Percentiles rank a stretch among this genome's conserved stretches.
These are phyloP conservation scores for Tetracladium maxilliforme DNA, from an alignment of 2,329 filamentous ascomycete genomes.

Conservation along the genomic window DNA sequence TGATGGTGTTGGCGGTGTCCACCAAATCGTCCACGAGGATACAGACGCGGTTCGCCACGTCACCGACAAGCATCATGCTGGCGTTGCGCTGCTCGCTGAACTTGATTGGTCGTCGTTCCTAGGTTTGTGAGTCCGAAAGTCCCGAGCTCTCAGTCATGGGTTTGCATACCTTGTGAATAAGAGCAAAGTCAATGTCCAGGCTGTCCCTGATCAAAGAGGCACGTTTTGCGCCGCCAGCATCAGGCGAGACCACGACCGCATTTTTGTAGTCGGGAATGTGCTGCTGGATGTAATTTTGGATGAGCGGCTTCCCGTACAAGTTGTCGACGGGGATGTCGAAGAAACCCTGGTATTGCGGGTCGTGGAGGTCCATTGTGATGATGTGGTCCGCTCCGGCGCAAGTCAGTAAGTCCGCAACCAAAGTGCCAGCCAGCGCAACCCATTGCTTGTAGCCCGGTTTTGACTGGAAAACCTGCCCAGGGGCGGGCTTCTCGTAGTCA, in stretches of 20 bases:
- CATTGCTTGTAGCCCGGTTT: slow-evolving; percentile 96
- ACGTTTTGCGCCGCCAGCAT: slow-evolving; percentile 91
- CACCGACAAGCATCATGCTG: slow-evolving; percentile 89
- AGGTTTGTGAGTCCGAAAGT: too few species aligned
- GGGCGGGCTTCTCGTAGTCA: slow-evolving; percentile 45
- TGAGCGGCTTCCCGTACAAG: slow-evolving; percentile 69
- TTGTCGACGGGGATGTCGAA: slow-evolving; percentile 99
- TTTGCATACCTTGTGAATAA: slow-evolving; percentile 81
- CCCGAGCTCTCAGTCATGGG: too few species aligned
- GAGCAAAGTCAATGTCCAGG: slow-evolving; percentile 84
- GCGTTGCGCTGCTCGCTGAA: slow-evolving; percentile 82
- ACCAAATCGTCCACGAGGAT: slow-evolving; percentile 91
- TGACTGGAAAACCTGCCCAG: slow-evolving; percentile 52
- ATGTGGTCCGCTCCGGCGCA: slow-evolving; percentile 93
- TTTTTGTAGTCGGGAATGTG: slow-evolving; percentile 70
- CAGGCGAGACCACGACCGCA: slow-evolving; percentile 86
- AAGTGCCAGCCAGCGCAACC: slow-evolving; percentile 92
- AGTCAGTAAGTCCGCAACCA: slow-evolving; percentile 86
- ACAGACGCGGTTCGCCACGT: slow-evolving; percentile 66
- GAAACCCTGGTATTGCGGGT: slow-evolving; percentile 95
- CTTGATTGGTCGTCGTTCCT: slow-evolving; percentile 81
- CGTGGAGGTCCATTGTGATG: slow-evolving; percentile 95
- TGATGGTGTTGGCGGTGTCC: slow-evolving; percentile 95
- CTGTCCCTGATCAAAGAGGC: slow-evolving; percentile 91
- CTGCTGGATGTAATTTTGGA: slow-evolving; percentile 59